Evolutionary conservation across 2,329 filamentous ascomycete species (phyloP), one percentile per base, ranked within the genome.

Genomic region (Alternaria metachromatica): DNA sequence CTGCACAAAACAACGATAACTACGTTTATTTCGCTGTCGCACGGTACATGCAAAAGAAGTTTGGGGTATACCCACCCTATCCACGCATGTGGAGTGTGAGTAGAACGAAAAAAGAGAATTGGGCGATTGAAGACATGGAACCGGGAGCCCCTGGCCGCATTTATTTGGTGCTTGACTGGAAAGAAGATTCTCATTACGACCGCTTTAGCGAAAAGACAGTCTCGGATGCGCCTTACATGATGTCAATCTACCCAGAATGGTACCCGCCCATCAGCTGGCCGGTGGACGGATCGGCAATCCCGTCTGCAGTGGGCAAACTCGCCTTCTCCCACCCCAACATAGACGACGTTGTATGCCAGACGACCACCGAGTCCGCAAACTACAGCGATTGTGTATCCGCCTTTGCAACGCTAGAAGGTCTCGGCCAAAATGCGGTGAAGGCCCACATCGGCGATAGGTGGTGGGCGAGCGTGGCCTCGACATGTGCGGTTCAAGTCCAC

Each of bases 121-220:
- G 3, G 33, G 33, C 33, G 33, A 0, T n/a, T 0, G 33, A 37
- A 1, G 2, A 37, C 8, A 0, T 2, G 0, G 33, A 37, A 10
- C 33, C 33, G 8, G 33, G 33, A 2, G 33, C 33, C 15, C 33
- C 23, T 23, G 23, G 23, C 23, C 23, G 23, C 23, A 23, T 23
- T 23, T 23, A 23, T 23, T 23, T 23, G 23, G 23, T 23, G 23
- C 23, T 23, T 23, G 23, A 23, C 23, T 23, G 23, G 23, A 23
- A 23, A 23, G 23, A 23, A 23, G 23, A 23, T 23, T 23, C 23
- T 23, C 23, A 23, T 23, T 23, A 23, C 23, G 23, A 23, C 23
- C 23, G 23, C 23, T 23, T 23, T 23, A 23, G 23, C 23, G 23
- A 23, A 23, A 23, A 23, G 23, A 23, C 23, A 10, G 3, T 37